phyloP scores from a whole-genome alignment of 176 grass and related monocot genomes.

The Dendrocalamus sinicus region DNA sequence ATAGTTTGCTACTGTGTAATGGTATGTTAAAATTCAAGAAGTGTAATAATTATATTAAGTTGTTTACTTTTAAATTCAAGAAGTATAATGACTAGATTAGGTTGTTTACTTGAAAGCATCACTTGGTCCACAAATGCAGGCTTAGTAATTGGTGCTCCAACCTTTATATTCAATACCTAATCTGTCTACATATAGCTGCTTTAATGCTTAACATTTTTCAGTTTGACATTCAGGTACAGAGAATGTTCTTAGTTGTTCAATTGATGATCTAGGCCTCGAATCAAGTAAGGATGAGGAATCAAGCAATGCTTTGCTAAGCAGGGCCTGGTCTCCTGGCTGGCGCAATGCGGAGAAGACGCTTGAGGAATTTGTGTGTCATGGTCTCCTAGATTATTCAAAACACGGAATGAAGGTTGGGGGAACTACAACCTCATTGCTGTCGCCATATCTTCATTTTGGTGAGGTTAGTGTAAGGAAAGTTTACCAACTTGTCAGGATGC shows the following conservation, averaged over 20 bases:
- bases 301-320: slow-evolving; percentile 88
- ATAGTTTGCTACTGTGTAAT: slow-evolving; percentile 3
- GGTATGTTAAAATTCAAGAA: neutral
- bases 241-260: slow-evolving; percentile 61
- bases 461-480: slow-evolving; percentile 88
- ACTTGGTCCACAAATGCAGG: slow-evolving; percentile 17
- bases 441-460: slow-evolving; percentile 93
- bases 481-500: slow-evolving; percentile 64
- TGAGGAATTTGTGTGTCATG: slow-evolving; percentile 70
- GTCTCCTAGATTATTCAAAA: slow-evolving; percentile 76
- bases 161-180: slow-evolving; percentile 4
- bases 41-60: neutral
- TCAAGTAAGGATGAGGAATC: slow-evolving; percentile 81
- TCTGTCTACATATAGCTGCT: slow-evolving; percentile 15
- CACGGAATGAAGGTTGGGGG: slow-evolving; percentile 78
- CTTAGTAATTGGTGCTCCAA: neutral
- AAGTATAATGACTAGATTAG: neutral
- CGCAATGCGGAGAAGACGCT: slow-evolving; percentile 72
- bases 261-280: slow-evolving; percentile 86
- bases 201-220: slow-evolving; percentile 44
- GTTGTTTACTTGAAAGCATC: neutral
- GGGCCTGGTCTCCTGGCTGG: slow-evolving; percentile 90
- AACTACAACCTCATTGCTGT: slow-evolving; percentile 75
- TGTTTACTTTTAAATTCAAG: slow-evolving; percentile 7
- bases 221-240: slow-evolving; percentile 61